These are phyloP conservation scores for Violaceomyces palustris DNA, from an alignment of 1,284 basidiomycete species.

Conservation along the genomic window DNA sequence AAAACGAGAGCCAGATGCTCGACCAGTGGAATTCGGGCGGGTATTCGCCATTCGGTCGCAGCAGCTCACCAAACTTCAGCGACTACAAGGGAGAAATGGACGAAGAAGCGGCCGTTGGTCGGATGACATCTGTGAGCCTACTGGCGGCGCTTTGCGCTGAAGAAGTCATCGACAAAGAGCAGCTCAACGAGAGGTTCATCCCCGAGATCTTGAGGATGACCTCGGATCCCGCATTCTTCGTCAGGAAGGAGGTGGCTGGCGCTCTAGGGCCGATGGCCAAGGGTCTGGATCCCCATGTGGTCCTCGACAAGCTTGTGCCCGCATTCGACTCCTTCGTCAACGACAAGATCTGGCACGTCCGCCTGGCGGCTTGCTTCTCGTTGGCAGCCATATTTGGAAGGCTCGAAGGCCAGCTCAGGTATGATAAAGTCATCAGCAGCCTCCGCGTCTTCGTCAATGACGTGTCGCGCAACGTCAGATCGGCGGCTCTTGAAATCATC, in stretches of 20 bases:
- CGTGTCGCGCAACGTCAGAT: slow-evolving; percentile 67
- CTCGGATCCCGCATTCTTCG: slow-evolving; percentile 74
- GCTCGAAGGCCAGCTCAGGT: slow-evolving; percentile 18
- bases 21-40: slow-evolving; percentile 17
- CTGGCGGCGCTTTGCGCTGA: slow-evolving; percentile 69
- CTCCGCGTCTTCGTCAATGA: slow-evolving; percentile 62
- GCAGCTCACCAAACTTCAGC: slow-evolving; percentile 19
- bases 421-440: slow-evolving; percentile 32
- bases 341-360: slow-evolving; percentile 76
- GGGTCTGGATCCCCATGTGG: slow-evolving; percentile 68
- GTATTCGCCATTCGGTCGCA: slow-evolving; percentile 14
- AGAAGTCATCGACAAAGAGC: slow-evolving; percentile 57
- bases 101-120: slow-evolving; percentile 75
- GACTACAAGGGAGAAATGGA: slow-evolving; percentile 27
- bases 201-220: slow-evolving; percentile 73
- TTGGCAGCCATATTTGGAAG: slow-evolving; percentile 58
- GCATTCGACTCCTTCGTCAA: slow-evolving; percentile 67
- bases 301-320: slow-evolving; percentile 60
- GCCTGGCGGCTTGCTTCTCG: slow-evolving; percentile 81
- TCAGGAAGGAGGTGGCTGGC: slow-evolving; percentile 82
- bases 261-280: slow-evolving; percentile 83
- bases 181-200: slow-evolving; percentile 67
- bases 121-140: slow-evolving; percentile 85
- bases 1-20: not conserved
- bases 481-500: slow-evolving; percentile 77